These are phyloP conservation scores for Pyrenula aspistea DNA, from an alignment of 495 filamentous ascomycete species.

Conservation along the genomic window DNA sequence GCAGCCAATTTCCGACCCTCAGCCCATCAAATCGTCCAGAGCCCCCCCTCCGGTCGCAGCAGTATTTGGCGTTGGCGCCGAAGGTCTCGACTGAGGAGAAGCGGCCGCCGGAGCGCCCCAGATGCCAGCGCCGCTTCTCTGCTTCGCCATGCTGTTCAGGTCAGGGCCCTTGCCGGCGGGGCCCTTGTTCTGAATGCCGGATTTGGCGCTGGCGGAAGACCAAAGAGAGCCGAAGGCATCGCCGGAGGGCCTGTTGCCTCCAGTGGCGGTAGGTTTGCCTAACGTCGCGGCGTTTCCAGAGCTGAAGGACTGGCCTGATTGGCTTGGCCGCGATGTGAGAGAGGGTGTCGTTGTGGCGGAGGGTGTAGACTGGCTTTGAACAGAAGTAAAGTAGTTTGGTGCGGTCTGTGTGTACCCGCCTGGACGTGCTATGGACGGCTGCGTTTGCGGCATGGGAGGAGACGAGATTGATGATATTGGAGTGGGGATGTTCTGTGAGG, in stretches of 20 bases:
- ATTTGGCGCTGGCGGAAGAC: conserved; percentile 61
- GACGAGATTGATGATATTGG: conserved; percentile 35
- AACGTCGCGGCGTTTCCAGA: conserved; percentile 13
- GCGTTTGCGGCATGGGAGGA: conserved; percentile 28
- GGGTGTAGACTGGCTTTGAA: conserved; percentile 28
- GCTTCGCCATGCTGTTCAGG: conserved; percentile 85
- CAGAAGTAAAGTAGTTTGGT: conserved; percentile 92
- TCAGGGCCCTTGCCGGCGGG: conserved; percentile 55
- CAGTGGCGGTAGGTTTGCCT: conserved; percentile 37
- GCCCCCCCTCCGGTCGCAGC: conserved; percentile 30
- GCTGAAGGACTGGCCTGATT: conserved; percentile 13
- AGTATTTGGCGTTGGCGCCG: conserved; percentile 12
- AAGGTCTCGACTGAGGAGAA: conserved; percentile 4
- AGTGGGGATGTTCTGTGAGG: conserved; percentile 29
- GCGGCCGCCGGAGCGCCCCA: conserved; percentile 61
- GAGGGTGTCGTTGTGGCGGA: conserved; percentile 21
- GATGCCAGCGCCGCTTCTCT: conserved; percentile 86
- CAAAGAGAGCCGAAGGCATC: conserved; percentile 88
- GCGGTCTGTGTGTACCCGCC: conserved; percentile 60
- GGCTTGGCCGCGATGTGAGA: conserved; percentile 10
- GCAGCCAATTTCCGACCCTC: conserved; percentile 4
- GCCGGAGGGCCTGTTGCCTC: conserved; percentile 30
- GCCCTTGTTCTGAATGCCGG: conserved; percentile 63
- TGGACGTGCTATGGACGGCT: conserved; percentile 31
- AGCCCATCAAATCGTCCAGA: conserved; percentile 57